These are phyloP conservation scores for Stentor roeselii DNA, from an alignment of 73 alveolate species.

Conservation along the genomic window DNA sequence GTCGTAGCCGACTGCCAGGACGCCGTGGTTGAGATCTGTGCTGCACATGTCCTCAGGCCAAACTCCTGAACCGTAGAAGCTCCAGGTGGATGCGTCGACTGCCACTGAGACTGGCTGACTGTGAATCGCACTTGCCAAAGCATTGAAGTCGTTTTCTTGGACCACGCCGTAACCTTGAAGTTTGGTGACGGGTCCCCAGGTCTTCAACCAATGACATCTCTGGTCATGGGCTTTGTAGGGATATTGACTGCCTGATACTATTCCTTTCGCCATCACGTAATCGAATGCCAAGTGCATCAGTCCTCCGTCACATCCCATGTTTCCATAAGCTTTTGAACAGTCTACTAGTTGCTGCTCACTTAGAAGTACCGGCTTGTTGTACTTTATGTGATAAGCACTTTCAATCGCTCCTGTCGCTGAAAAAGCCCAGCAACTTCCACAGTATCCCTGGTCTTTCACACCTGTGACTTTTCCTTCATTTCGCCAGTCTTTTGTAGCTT, in stretches of 20 bases:
- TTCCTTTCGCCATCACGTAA: constrained; percentile 34
- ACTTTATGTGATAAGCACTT: constrained; percentile 25
- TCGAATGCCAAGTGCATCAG: constrained; percentile 61
- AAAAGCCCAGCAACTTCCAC: constrained; percentile 65
- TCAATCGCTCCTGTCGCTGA: constrained; percentile 45
- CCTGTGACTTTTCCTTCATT: constrained; percentile 27
- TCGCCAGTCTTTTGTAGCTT: constrained; percentile 42
- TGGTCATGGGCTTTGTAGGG: constrained; percentile 42
- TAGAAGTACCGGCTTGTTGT: not conserved
- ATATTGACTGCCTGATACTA: constrained; percentile 49
- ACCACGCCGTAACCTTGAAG: constrained; percentile 13
- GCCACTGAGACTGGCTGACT: constrained; percentile 36
- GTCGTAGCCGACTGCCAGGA: constrained; percentile 39
- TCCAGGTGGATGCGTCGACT: constrained; percentile 49
- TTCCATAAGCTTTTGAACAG: constrained; percentile 29
- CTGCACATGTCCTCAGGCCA: constrained; percentile 18
- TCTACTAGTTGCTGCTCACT: constrained; percentile 38
- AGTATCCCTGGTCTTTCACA: constrained; percentile 49
- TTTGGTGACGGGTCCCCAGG: not conserved
- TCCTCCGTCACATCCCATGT: constrained; percentile 57
- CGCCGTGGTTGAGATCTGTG: constrained; percentile 41
- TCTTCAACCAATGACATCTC: constrained; percentile 4
- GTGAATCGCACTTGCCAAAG: not conserved
- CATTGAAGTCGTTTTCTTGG: not conserved
- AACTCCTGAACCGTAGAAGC: constrained; percentile 38